Base-by-base conservation (phyloP, 768 basidiomycete genomes). In the Pisolithus albus region DNA sequence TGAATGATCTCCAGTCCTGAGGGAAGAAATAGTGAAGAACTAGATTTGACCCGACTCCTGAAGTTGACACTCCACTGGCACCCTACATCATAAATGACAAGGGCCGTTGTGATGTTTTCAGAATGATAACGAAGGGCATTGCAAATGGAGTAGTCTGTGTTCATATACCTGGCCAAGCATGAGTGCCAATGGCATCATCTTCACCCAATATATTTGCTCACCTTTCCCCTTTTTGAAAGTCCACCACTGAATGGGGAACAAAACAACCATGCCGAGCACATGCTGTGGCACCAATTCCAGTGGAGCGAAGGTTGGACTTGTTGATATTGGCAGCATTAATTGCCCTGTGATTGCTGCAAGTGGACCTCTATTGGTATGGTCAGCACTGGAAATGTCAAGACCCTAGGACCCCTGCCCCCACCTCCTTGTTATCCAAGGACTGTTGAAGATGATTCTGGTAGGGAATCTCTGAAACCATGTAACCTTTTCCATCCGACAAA, bases 251-350 rank as follows among this genome's bases (percentile, higher is more conserved):
- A 34, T 64, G 60, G 15, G 68, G 65, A 7, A 60, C 52, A 54
- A 65, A 70, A 37, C 57, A 66, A 1, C 67, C 68, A 59, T 71
- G 68, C 1, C 58, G 19, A 6, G 61, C 62, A 54, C 67, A 71
- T 2, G 64, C 64, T 52, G 52, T 53, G 5, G 64, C 67, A 10
- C 66, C 68, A 30, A 68, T 59, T 9, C 67, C 62, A 10, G 65
- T 66, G 10, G 53, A 53, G 44, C 60, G 56, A 2, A 64, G 50
- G 23, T 65, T 57, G n/a, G 50, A 52, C 3, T 51, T 32, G 5
- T 40, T 52, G 6, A 47, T 26, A 28, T 56, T 50, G 24, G 57
- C 52, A 15, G 53, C 38, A 46, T 59, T 63, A 1, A 61, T 30
- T 51, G 58, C 65, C 28, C 40, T 46, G 39, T 62, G 53, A 40